A percentile compares a stretch with the other conserved stretches of the same genome.
Evolutionary conservation across 305 asterid species (phyloP).

Genomic region (Striga hermonthica): DNA sequence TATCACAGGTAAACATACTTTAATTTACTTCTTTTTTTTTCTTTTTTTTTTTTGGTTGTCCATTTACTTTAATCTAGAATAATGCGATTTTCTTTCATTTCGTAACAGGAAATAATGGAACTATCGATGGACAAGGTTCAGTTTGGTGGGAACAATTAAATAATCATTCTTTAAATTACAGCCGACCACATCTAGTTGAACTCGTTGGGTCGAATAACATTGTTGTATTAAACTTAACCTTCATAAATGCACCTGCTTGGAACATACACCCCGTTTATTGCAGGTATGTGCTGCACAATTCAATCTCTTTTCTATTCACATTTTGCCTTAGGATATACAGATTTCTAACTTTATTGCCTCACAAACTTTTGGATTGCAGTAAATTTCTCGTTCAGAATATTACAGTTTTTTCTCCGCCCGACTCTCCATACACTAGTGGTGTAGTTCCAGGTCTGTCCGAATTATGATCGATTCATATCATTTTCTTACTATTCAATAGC

Average conservation of each 20-base stretch:
- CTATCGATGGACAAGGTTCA: constrained; percentile 91
- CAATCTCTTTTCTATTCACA: background rate
- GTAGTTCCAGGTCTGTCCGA: constrained; percentile 78
- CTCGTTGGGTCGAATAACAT: constrained; percentile 57
- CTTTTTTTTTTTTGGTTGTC: too few species aligned
- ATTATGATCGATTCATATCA: background rate
- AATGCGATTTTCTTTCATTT: constrained; percentile 21
- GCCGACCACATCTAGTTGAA: constrained; percentile 88
- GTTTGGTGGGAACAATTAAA: constrained; percentile 83
- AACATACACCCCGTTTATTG: constrained; percentile 82
- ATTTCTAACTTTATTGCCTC: background rate
- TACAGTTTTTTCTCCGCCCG: constrained; percentile 67
- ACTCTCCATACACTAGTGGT: constrained; percentile 82
- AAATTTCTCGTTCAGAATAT: constrained; percentile 86
- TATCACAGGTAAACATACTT: constrained; percentile 58
- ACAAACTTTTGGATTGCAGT: constrained; percentile 51
- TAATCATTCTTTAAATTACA: constrained; percentile 65
- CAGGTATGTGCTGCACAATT: constrained; percentile 52
- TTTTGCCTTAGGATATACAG: background rate
- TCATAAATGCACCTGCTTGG: constrained; percentile 90
- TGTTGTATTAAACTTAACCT: constrained; percentile 84
- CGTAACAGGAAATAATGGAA: constrained; percentile 82
- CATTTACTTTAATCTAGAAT: background rate
- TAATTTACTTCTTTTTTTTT: background rate
- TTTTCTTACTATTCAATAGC: background rate